Evolutionary conservation across 257 asterid genomes (phyloP).

Genomic region (Salvia splendens): DNA sequence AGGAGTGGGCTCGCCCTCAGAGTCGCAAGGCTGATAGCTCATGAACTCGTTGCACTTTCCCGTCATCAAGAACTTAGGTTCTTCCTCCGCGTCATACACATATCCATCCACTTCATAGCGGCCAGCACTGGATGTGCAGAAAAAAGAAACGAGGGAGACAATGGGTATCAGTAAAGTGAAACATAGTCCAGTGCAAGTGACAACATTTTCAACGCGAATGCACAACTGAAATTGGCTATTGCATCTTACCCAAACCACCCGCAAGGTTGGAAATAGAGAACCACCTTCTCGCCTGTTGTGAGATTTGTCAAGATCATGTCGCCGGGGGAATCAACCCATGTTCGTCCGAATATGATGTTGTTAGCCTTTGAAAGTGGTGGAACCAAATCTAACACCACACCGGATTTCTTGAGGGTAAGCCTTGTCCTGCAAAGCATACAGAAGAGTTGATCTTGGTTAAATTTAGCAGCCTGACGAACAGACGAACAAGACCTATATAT

Average conservation of each 20-base stretch:
- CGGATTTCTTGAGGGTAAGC: conserved; percentile 77
- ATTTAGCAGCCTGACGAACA: conserved; percentile 2
- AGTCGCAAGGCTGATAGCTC: conserved; percentile 93
- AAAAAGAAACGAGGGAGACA: conserved; percentile 8
- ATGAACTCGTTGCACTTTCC: conserved; percentile 92
- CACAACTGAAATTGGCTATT: background rate
- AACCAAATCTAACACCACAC: conserved; percentile 83
- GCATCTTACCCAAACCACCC: conserved; percentile 93
- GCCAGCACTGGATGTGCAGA: conserved; percentile 61
- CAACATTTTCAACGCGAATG: background rate
- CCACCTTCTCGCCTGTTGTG: conserved; percentile 96
- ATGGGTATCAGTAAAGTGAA: background rate
- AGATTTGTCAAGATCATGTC: conserved; percentile 88
- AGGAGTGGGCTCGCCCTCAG: conserved; percentile 91
- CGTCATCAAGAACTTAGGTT: conserved; percentile 94
- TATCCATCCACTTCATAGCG: conserved; percentile 98
- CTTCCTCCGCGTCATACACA: conserved; percentile 83
- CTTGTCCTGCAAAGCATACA: conserved; percentile 63
- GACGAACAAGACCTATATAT: background rate
- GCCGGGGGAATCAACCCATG: conserved; percentile 97
- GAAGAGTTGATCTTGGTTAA: conserved; percentile 10
- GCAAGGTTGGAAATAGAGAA: conserved; percentile 95
- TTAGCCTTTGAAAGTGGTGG: conserved; percentile 98
- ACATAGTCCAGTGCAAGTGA: conserved; percentile 1
- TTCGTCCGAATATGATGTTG: conserved; percentile 94